phyloP scores from a whole-genome alignment of 306 rosid genomes.

The Trichosanthes cucumerina region DNA sequence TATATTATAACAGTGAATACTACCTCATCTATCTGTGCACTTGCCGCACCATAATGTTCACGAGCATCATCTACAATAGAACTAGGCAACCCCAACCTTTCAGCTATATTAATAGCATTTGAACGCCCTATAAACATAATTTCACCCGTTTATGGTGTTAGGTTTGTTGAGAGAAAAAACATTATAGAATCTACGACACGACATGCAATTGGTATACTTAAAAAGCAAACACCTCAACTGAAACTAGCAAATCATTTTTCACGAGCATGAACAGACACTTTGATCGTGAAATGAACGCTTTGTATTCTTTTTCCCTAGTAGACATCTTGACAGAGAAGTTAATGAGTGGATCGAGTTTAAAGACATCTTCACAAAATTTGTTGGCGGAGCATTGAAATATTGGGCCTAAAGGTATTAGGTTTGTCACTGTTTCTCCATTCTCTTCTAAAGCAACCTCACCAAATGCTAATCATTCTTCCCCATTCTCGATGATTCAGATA shows the following conservation, averaged over 20 bases:
- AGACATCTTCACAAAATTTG: too few relatives aligned
- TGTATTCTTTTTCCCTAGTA: neutral
- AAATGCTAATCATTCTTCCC: too few relatives aligned
- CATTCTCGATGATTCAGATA: too few relatives aligned
- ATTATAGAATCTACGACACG: neutral
- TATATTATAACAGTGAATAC: too few relatives aligned
- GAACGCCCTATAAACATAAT: constrained; percentile 61
- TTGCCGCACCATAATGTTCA: constrained; percentile 70
- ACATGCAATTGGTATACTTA: neutral
- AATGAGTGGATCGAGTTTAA: neutral
- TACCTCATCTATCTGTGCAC: constrained; percentile 97
- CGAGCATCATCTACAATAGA: constrained; percentile 59
- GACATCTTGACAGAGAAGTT: neutral
- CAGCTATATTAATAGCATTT: constrained; percentile 82
- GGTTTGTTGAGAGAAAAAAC: neutral
- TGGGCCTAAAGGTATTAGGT: too few relatives aligned
- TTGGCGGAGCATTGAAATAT: too few relatives aligned
- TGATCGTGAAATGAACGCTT: neutral
- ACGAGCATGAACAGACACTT: neutral
- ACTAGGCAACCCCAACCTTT: constrained; percentile 76
- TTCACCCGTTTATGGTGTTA: neutral
- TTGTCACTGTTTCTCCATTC: too few relatives aligned
- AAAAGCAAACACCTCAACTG: neutral
- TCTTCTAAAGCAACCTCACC: too few relatives aligned
- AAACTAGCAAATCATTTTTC: neutral